Percentiles rank a stretch among this genome's conserved stretches.
Evolutionary conservation across 2,329 filamentous ascomycete species (phyloP).

Genomic region (Sporothrix sp.): DNA sequence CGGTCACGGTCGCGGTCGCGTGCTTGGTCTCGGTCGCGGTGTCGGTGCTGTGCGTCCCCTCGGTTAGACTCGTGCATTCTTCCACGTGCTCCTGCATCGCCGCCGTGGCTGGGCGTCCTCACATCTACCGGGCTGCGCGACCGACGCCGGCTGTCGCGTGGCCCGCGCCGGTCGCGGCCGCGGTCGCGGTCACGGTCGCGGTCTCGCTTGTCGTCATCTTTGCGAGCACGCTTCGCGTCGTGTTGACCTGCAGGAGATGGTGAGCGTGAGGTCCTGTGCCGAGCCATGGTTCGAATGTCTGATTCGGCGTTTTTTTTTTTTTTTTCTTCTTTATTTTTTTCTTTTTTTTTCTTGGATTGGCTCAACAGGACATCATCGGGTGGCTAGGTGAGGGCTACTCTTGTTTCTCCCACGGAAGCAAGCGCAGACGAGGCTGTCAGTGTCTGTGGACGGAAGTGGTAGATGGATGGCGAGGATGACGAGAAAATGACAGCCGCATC

Average conservation of each 20-base stretch:
- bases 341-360: neutral
- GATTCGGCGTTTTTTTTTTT: neutral
- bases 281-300: conserved; percentile 40
- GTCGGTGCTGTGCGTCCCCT: conserved; percentile 40
- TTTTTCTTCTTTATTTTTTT: neutral
- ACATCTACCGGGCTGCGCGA: conserved; percentile 55
- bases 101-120: conserved; percentile 27
- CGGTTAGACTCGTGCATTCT: conserved; percentile 33
- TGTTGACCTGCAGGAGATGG: conserved; percentile 83
- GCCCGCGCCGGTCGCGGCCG: conserved; percentile 39
- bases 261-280: conserved; percentile 66
- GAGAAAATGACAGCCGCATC: neutral
- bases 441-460: neutral
- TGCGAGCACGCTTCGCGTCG: conserved; percentile 58
- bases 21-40: conserved; percentile 48
- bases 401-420: conserved; percentile 2
- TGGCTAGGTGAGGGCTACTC: neutral
- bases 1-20: conserved; percentile 15
- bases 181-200: conserved; percentile 36
- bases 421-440: neutral
- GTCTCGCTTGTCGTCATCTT: conserved; percentile 50
- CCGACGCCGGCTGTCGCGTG: conserved; percentile 44
- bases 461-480: neutral
- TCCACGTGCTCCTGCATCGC: conserved; percentile 17
- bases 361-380: neutral